phyloP scores from a whole-genome alignment of 768 basidiomycete species.

The Boletus sp. region DNA sequence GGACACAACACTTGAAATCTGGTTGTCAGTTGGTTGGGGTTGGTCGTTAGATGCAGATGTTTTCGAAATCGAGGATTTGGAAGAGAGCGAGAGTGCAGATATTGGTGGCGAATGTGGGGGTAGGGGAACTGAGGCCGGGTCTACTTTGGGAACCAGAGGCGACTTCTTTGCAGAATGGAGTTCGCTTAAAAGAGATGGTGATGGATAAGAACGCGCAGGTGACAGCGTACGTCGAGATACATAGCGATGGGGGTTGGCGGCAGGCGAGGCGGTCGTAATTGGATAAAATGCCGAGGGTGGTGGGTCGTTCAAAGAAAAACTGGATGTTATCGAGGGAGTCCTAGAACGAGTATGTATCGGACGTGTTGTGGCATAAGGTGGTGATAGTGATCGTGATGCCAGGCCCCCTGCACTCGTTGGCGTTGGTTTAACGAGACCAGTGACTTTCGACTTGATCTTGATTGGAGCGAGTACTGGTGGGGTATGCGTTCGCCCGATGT shows the following conservation, averaged over 20 bases:
- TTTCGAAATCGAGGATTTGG: slow-evolving; percentile 62
- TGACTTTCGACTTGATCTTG: slow-evolving; percentile 62
- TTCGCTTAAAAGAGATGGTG: slow-evolving; percentile 27
- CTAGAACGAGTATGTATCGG: slow-evolving; percentile 25
- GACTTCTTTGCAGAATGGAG: slow-evolving; percentile 13
- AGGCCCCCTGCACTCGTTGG: slow-evolving; percentile 20
- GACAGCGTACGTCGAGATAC: slow-evolving; percentile 34
- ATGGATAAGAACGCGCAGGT: slow-evolving; percentile 31
- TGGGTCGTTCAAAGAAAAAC: slow-evolving; percentile 25
- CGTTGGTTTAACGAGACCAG: slow-evolving; percentile 40
- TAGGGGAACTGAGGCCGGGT: slow-evolving; percentile 55
- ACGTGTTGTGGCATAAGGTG: slow-evolving; percentile 31
- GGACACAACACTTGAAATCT: slow-evolving; percentile 41
- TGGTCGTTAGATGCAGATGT: slow-evolving; percentile 48
- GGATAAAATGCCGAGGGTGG: slow-evolving; percentile 43
- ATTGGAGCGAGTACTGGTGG: slow-evolving; percentile 23
- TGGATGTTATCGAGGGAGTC: slow-evolving; percentile 30
- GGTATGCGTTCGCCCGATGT: slow-evolving; percentile 11
- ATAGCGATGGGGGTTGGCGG: slow-evolving; percentile 60
- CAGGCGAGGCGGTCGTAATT: slow-evolving; percentile 52
- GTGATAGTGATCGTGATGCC: slow-evolving; percentile 39
- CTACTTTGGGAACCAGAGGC: slow-evolving; percentile 37
- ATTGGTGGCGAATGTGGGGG: slow-evolving; percentile 69
- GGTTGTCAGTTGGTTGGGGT: slow-evolving; percentile 37
- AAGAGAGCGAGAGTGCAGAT: slow-evolving; percentile 74